A percentile compares a stretch with the other conserved stretches of the same genome.
Conservation (phyloP, 1,284 basidiomycete species). For the Pseudozyma thailandica region DNA sequence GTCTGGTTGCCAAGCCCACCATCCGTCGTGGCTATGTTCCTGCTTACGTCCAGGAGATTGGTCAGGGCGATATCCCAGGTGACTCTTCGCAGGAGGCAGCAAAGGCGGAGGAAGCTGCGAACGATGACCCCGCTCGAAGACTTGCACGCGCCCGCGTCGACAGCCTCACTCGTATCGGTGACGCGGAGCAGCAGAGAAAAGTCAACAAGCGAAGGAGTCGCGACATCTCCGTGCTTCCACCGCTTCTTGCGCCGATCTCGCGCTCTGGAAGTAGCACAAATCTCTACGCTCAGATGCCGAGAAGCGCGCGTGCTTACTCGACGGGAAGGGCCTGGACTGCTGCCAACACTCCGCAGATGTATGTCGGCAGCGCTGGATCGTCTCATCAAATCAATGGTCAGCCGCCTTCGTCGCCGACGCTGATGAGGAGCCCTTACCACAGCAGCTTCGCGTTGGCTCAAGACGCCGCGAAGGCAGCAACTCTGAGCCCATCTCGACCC, state of each 20-base stretch:
- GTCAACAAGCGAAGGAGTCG: conserved; percentile 52
- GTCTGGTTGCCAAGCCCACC: conserved; percentile 50
- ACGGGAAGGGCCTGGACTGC: conserved; percentile 42
- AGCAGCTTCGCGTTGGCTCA: conserved; percentile 43
- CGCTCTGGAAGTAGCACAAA: conserved; percentile 54
- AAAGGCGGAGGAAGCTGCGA: conserved; percentile 9
- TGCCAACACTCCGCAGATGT: conserved; percentile 42
- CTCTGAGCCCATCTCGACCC: conserved; percentile 37
- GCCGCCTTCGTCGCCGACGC: conserved; percentile 43
- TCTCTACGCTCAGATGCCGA: conserved; percentile 36
- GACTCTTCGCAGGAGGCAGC: conserved; percentile 28
- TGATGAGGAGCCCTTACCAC: conserved; percentile 44
- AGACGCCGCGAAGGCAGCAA: conserved; percentile 39
- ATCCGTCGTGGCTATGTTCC: conserved; percentile 57
- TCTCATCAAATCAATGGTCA: conserved; percentile 31
- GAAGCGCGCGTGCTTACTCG: conserved; percentile 40
- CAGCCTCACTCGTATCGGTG: conserved; percentile 33
- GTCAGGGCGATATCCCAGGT: conserved; percentile 57
- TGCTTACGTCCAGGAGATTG: conserved; percentile 57
- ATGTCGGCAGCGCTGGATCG: conserved; percentile 49
- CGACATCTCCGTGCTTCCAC: conserved; percentile 57
- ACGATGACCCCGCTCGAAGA: conserved; percentile 16
- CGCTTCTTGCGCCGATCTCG: conserved; percentile 51
- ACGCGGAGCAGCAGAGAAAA: conserved; percentile 42
- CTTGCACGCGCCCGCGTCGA: conserved; percentile 31